Base-by-base conservation (phyloP, 1,284 basidiomycete species). In the Apiotrichum brassicae region DNA sequence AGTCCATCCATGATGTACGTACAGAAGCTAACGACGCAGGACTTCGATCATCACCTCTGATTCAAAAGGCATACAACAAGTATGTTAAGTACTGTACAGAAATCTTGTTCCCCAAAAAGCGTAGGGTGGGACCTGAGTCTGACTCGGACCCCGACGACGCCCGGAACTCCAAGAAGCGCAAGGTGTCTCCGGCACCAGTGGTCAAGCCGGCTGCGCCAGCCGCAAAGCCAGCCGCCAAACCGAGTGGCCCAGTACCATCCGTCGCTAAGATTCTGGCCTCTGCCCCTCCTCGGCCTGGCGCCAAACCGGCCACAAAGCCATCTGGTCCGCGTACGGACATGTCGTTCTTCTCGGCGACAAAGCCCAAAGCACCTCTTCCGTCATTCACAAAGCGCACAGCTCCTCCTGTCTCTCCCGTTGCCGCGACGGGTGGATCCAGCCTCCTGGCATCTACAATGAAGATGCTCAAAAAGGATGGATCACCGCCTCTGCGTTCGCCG, bases 311-410 rank as follows among this genome's bases (percentile, higher is more conserved):
- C n/a, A n/a, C n/a, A 14, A 30, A 30, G 14, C 8, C 28, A 14
- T 14, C 33, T 16, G 33, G 13, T 7, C 7, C 24, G 11, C 35
- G 43, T 14, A 28, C 56, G 2, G 49, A 65, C 49, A 65, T 64
- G 60, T 68, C 65, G 5, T 68, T 66, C 54, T 68, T 68, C 37
- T 34, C 47, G 6, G 23, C 49, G 1, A 32, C 49, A n/a, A 64
- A 62, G 42, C 54, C 60, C 7, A 60, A 58, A 47, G 19, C 56
- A 6, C 57, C 55, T 19, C 35, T 63, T 16, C 58, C 62, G 2
- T 50, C 49, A 20, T 49, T 65, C 51, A 65, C 60, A 45, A 64
- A 64, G 45, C 35, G 46, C 6, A 45, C 56, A 4, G 37, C 43
- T 1, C 45, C 48, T 3, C 19, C 37, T 3, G 30, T 37, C 4